Conservation (phyloP, 768 basidiomycete genomes). For the Trametes coccinea region DNA sequence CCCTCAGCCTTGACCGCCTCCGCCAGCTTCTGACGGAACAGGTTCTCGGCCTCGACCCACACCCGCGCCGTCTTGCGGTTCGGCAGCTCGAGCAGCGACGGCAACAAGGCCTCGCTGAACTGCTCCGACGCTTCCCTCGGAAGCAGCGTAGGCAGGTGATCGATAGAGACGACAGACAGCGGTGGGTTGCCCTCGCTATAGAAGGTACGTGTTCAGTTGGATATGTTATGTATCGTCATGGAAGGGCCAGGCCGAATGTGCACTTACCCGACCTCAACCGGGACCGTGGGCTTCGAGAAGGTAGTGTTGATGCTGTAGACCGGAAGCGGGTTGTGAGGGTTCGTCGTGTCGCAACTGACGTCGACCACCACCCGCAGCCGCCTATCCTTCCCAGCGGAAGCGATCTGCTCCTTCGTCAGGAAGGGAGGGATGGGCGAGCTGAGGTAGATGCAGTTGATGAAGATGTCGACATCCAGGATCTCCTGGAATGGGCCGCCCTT, state of each 20-base stretch:
- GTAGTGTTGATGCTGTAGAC: slow-evolving; percentile 94
- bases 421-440: slow-evolving; percentile 85
- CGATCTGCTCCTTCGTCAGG: slow-evolving; percentile 67
- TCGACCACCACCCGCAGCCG: slow-evolving; percentile 86
- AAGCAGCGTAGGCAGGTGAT: slow-evolving; percentile 93
- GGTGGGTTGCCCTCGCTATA: slow-evolving; percentile 61
- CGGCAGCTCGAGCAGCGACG: slow-evolving; percentile 79
- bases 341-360: slow-evolving; percentile 98
- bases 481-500: slow-evolving; percentile 96
- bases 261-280: slow-evolving; percentile 77
- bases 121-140: slow-evolving; percentile 97
- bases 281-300: slow-evolving; percentile 88
- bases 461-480: slow-evolving; percentile 95
- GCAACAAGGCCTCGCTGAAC: slow-evolving; percentile 85
- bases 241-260: neutral
- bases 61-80: slow-evolving; percentile 65
- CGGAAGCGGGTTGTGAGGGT: slow-evolving; percentile 97
- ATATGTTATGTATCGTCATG: slow-evolving; percentile 20
- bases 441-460: slow-evolving; percentile 99
- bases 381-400: slow-evolving; percentile 66
- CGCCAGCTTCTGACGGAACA: slow-evolving; percentile 70
- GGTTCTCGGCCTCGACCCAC: slow-evolving; percentile 84
- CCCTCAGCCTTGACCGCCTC: slow-evolving; percentile 46
- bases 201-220: slow-evolving; percentile 6
- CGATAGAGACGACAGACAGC: slow-evolving; percentile 90